Evolutionary conservation across 192 early-diverging fungal species (phyloP).

Genomic region (Rhizophlyctis rosea): DNA sequence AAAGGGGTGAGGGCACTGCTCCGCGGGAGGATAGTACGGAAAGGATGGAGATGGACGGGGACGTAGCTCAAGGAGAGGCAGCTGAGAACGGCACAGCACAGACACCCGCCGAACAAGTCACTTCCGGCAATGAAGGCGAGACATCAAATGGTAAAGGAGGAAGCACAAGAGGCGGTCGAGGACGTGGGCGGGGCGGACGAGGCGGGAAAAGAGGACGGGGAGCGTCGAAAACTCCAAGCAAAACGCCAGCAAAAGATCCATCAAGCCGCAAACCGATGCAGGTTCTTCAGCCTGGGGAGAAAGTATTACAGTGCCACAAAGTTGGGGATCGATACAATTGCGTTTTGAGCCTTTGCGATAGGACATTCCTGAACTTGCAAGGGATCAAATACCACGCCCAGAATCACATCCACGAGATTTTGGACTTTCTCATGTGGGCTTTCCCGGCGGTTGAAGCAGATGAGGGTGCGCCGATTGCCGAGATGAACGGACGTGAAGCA

Average conservation of each 20-base stretch:
- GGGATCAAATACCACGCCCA: slow-evolving; percentile 15
- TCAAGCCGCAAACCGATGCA: too few relatives aligned
- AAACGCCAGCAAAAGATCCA: too few relatives aligned
- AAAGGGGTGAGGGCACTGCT: background rate
- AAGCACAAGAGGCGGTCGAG: too few relatives aligned
- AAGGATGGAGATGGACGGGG: too few relatives aligned
- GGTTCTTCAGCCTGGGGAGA: background rate
- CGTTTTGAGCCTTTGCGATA: slow-evolving; percentile 14
- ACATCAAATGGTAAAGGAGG: too few relatives aligned
- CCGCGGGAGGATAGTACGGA: background rate
- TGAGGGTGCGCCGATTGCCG: background rate
- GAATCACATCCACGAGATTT: slow-evolving; percentile 20
- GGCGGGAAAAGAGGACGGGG: too few relatives aligned
- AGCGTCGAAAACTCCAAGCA: too few relatives aligned
- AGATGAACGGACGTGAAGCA: background rate
- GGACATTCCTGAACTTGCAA: slow-evolving; percentile 15
- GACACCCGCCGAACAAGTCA: too few relatives aligned
- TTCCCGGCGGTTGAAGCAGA: slow-evolving; percentile 4
- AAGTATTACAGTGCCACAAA: background rate
- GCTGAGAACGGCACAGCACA: background rate
- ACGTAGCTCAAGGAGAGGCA: background rate
- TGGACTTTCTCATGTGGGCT: slow-evolving; percentile 17
- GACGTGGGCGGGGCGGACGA: too few relatives aligned
- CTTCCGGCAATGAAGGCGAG: background rate
- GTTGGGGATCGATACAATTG: slow-evolving; percentile 18